A percentile compares a stretch with the other conserved stretches of the same genome.
phyloP scores from a whole-genome alignment of 495 filamentous ascomycete species.

The Podospora australis region DNA sequence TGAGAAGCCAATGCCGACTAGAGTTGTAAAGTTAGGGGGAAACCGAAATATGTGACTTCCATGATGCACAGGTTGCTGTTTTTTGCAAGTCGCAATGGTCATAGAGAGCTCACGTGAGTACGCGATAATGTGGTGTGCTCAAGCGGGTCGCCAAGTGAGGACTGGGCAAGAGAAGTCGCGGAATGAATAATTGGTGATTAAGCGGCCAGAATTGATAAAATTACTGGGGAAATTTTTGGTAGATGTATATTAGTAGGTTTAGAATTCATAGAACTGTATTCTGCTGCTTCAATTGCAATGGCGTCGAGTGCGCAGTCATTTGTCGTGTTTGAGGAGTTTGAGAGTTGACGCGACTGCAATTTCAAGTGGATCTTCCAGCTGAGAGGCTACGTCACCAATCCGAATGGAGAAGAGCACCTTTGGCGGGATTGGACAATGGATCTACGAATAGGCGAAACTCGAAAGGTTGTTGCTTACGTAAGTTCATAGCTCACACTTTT shows the following conservation, averaged over 20 bases:
- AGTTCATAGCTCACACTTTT: too few relatives aligned
- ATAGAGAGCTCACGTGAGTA: slow-evolving; percentile 1
- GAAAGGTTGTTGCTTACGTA: too few relatives aligned
- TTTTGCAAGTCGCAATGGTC: too few relatives aligned
- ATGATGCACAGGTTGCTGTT: too few relatives aligned
- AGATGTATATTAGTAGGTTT: neutral
- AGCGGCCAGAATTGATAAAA: neutral
- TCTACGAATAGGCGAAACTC: too few relatives aligned
- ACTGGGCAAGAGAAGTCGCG: neutral
- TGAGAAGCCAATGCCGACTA: too few relatives aligned
- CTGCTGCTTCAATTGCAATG: neutral
- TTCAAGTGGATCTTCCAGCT: neutral
- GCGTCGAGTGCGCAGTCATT: neutral
- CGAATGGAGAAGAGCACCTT: neutral
- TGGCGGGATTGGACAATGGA: too few relatives aligned
- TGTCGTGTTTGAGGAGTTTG: neutral
- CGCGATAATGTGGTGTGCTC: neutral
- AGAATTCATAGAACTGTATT: neutral
- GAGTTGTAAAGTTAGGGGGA: too few relatives aligned
- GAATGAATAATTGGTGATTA: neutral
- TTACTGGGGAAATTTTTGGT: neutral
- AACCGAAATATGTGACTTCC: too few relatives aligned
- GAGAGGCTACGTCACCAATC: slow-evolving; percentile 2
- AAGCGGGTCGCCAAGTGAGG: neutral
- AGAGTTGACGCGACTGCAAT: slow-evolving; percentile 8